Base-by-base conservation (phyloP, 1,284 basidiomycete genomes). In the Pseudozyma sp. region DNA sequence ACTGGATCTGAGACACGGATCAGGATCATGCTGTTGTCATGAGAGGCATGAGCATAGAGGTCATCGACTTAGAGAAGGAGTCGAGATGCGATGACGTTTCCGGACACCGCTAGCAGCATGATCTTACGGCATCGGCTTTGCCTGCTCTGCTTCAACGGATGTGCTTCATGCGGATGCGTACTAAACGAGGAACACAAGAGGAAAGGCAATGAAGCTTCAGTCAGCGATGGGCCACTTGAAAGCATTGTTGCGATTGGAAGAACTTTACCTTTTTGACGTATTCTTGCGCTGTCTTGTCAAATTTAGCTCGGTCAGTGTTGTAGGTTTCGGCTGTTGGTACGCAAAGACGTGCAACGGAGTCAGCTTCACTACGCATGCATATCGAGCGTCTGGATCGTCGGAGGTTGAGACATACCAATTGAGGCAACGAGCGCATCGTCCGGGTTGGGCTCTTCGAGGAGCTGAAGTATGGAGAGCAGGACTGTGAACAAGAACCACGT, bases 341-440 rank as follows among this genome's bases (percentile, higher is more conserved):
- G 38, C 19, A 38, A 18, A 34, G 18, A 19, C 3, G 9, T 13
- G 18, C 43, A 44, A n/a, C 18, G 16, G 19, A 25, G 45, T 47
- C 19, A 47, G 45, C 14, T 11, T 40, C 3, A 8, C 39, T 40
- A 12, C 3, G 8, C 12, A 25, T 6, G 9, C 45, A 25, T 11
- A 2, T 25, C 12, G 19, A 47, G 21, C 13, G 25, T 6, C 6
- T 31, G 25, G 6, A 31, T 31, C 6, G 25, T 31, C 25, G 25
- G 25, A 6, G 25, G 43, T 53, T 14, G 50, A 44, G 0, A 68
- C 82, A 40, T 57, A 84, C 82, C 83, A 36, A 85, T 81, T 2
- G 78, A 79, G 5, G 83, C 73, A 5, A 83, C 78, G 18, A 85
- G 70, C 0, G 83, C 77, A 43, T 85, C 83, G 55, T 85, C 82